A percentile compares a stretch with the other conserved stretches of the same genome.
These are phyloP conservation scores for Tetrapisispora nanseiensis DNA, from an alignment of 805 yeast genomes.

Conservation along the genomic window DNA sequence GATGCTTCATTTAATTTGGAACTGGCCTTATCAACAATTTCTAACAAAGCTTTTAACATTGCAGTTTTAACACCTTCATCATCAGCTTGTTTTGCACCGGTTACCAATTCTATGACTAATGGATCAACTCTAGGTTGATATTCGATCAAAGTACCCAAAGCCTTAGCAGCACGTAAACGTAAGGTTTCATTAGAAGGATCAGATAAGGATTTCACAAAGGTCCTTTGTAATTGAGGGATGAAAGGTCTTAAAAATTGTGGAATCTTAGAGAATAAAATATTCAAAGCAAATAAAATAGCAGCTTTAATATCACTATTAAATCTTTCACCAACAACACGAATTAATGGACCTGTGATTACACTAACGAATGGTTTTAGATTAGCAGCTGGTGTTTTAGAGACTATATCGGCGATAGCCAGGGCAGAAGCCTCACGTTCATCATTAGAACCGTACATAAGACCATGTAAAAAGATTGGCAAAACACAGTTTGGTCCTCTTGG, in stretches of 20 bases:
- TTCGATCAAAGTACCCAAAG: conserved; percentile 77
- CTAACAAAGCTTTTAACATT: conserved; percentile 74
- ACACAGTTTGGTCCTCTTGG: conserved; percentile 83
- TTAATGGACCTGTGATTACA: conserved; percentile 90
- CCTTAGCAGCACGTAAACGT: conserved; percentile 78
- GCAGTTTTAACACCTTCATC: conserved; percentile 71
- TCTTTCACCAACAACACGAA: conserved; percentile 96
- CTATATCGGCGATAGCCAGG: conserved; percentile 76
- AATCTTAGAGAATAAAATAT: conserved; percentile 65
- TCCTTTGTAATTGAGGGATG: conserved; percentile 93
- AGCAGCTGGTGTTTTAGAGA: conserved; percentile 76
- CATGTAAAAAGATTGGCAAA: conserved; percentile 86
- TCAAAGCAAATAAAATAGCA: conserved; percentile 82
- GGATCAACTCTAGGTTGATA: conserved; percentile 94
- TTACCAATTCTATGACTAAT: conserved; percentile 69
- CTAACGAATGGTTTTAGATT: conserved; percentile 83
- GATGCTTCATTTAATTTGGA: conserved; percentile 64
- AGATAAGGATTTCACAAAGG: conserved; percentile 83
- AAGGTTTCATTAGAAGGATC: conserved; percentile 66
- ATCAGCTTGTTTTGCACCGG: conserved; percentile 59
- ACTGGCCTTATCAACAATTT: conserved; percentile 76
- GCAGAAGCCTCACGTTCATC: conserved; percentile 84
- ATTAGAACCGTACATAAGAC: conserved; percentile 84
- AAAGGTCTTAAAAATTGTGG: conserved; percentile 91
- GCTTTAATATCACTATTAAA: conserved; percentile 85